Base-by-base conservation (phyloP, 2,329 filamentous ascomycete species). In the Curvularia sp. region DNA sequence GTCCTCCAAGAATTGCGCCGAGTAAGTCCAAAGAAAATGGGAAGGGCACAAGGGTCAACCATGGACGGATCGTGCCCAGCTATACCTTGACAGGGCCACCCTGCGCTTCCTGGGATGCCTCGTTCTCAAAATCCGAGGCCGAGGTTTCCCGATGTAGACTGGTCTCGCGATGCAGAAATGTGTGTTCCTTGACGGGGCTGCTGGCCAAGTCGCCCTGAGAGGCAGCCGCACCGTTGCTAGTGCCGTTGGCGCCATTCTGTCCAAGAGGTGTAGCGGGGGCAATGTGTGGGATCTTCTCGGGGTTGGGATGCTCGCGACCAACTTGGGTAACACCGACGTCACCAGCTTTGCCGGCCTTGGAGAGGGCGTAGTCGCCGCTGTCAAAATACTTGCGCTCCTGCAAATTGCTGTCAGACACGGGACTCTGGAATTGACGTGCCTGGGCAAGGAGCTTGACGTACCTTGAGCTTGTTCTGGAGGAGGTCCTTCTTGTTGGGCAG, bases 361-460 rank as follows among this genome's bases (percentile, higher is more conserved):
- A 94, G 82, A 97, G 91, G 75, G 93, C 93, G 74, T 97, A 97
- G 82, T 97, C 93, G 75, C 93, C 93, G 60, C 91, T 95, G 83
- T 97, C 93, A 80, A 97, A 97, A 83, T 97, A 97, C 83, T 79
- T 99, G 83, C 95, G 93, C 79, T 98, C 95, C 86, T 88, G 69
- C 30, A 39, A 30, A 51, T 26, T 8, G 13, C 9, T 43, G 50
- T 68, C 28, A 66, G 63, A 46, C 41, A 43, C 44, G 18, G 31
- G 47, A 38, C 5, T 33, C 5, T 30, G 12, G 30, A 6, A 38
- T 28, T 43, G 31, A n/a, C 26, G 33, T 22, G 15, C 26, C 26
- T 60, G 41, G 31, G n/a, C n/a, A 20, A 28, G 2, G 5, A 8
- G 18, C n/a, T 26, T 31, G 43, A 31, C 70, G 26, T 77, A 87